Evolutionary conservation across 129 eudicot genomes (phyloP), one percentile per base, ranked within the genome.

Genomic region (Pseudognaphalium luteoalbum): DNA sequence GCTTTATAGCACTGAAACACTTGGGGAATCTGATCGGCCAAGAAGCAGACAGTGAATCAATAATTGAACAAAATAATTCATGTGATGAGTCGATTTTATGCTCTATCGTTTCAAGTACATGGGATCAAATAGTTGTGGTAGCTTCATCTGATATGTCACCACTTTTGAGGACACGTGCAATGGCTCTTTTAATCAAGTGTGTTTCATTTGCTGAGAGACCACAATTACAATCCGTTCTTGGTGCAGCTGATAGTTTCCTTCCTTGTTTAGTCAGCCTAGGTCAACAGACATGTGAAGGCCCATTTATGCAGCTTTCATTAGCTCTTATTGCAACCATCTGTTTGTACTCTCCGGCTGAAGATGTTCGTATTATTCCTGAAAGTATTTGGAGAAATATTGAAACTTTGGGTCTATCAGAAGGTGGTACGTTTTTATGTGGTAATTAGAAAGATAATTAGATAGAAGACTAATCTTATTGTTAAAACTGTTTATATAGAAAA

Each of bases 281-380:
- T 66, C 83, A 76, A 33, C 84, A 77, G 21, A 82, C 87, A 37
- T 86, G 96, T 84, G 92, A 89, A 67, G 93, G 96, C 70, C 93
- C 90, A 35, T 72, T 88, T 37, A 65, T 83, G 76, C 84, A 84
- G 61, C 85, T 93, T 63, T 87, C 96, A 1, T 82, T 91, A 74
- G 88, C 88, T 33, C 93, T 93, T 56, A 68, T 93, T 68, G 93
- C 91, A 59, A 89, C 86, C 52, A 73, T 83, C 60, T 88, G 96
- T 83, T 87, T 91, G 82, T 88, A 88, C 76, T 87, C 89, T 79
- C 90, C 97, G 16, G 84, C 74, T 84, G 98, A 93, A 87, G 97
- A 93, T 81, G 76, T 93, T 72, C 69, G 78, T 72, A 68, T 85
- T 71, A 84, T 93, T 80, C 97, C 98, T 44, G 86, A 88, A 76